phyloP scores from a whole-genome alignment of 225 moss, liverwort and hornwort genomes.

The Pseudoscleropodium purum region DNA sequence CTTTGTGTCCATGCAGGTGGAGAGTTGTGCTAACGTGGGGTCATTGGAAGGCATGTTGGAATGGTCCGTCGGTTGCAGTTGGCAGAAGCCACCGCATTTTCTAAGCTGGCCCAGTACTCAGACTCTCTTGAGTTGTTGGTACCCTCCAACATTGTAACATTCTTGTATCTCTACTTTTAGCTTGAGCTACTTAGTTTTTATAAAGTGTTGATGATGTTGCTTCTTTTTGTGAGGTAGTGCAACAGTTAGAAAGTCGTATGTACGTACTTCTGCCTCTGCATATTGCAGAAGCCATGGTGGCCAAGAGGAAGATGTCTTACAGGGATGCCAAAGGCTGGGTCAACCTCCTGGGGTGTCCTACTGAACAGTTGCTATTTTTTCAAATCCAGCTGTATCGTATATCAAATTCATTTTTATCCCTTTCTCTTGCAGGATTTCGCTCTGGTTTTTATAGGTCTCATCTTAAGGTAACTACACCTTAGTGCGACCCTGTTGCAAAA shows the following conservation, averaged over 20 bases:
- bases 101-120: slow-evolving; percentile 52
- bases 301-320: slow-evolving; percentile 8
- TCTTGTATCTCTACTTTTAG: neutral
- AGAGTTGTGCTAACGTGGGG: slow-evolving; percentile 54
- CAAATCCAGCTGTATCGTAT: neutral
- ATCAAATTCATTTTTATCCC: neutral
- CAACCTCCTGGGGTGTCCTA: neutral
- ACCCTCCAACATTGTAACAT: slow-evolving; percentile 33
- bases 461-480: neutral
- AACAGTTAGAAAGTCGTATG: slow-evolving; percentile 4
- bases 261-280: slow-evolving; percentile 21
- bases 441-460: neutral
- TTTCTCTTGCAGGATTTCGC: neutral
- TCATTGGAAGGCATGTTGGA: slow-evolving; percentile 71
- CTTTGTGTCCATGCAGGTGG: slow-evolving; percentile 38
- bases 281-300: slow-evolving; percentile 35
- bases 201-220: slow-evolving; percentile 11
- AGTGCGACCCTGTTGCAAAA: neutral
- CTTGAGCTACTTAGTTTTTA: neutral
- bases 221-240: slow-evolving; percentile 23
- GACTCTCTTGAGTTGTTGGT: slow-evolving; percentile 45
- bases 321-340: neutral
- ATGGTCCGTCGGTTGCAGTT: slow-evolving; percentile 97
- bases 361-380: neutral
- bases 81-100: slow-evolving; percentile 63